Conservation (phyloP, 805 yeast species). For the Nakazawaea anatomiae region DNA sequence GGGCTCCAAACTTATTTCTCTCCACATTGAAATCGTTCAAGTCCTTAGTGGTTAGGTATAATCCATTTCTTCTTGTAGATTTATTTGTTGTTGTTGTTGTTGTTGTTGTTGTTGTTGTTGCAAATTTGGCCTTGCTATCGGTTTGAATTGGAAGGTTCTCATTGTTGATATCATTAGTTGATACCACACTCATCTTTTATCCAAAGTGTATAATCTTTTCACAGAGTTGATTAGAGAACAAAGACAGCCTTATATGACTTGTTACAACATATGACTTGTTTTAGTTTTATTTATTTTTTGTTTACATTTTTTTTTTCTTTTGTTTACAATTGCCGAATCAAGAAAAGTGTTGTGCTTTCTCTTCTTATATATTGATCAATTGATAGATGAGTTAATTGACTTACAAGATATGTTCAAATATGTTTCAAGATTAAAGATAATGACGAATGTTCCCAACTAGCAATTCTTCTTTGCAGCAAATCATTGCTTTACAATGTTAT, state of each 20-base stretch:
- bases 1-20: constrained; percentile 6
- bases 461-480: no score
- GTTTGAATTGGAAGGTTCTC: neutral
- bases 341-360: neutral
- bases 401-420: no score
- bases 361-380: neutral
- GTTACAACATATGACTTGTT: neutral
- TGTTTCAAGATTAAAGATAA: no score
- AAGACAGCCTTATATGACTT: neutral
- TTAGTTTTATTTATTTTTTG: neutral
- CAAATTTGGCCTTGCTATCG: neutral
- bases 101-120: neutral
- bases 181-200: neutral
- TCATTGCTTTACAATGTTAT: no score
- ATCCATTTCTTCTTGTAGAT: constrained; percentile 9
- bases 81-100: neutral
- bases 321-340: constrained; percentile 3
- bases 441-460: no score
- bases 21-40: constrained; percentile 2
- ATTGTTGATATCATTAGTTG: neutral
- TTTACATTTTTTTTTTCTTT: neutral
- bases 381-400: no score
- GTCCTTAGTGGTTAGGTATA: constrained; percentile 4
- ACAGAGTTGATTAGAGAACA: no score
- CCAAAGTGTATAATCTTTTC: no score